Evolutionary conservation across 441 rosid genomes (phyloP).

Genomic region (Omphalea diandra): DNA sequence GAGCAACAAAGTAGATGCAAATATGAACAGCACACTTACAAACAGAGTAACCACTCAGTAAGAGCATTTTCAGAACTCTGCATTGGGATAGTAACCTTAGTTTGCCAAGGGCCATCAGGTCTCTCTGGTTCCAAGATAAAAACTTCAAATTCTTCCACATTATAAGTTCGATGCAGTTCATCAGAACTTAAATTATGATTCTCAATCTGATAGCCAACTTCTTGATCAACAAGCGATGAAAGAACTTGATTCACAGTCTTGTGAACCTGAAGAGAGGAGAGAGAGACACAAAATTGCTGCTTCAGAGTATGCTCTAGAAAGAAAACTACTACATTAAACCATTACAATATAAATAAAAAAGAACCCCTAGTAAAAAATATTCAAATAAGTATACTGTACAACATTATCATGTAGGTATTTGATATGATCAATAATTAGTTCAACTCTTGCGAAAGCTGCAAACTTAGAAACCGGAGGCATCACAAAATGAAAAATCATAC

Average conservation of each 20-base stretch:
- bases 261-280: slow-evolving; percentile 62
- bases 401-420: too few species aligned
- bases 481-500: too few species aligned
- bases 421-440: too few species aligned
- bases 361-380: too few species aligned
- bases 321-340: neutral
- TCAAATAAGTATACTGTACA: too few species aligned
- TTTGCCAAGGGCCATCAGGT: slow-evolving; percentile 94
- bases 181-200: slow-evolving; percentile 76
- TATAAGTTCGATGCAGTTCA: slow-evolving; percentile 76
- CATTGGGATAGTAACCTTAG: slow-evolving; percentile 94
- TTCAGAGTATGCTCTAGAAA: slow-evolving; percentile 18
- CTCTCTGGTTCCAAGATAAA: slow-evolving; percentile 88
- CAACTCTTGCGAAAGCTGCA: too few species aligned
- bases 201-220: slow-evolving; percentile 91
- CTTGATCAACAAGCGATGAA: slow-evolving; percentile 93
- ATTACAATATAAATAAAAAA: too few species aligned
- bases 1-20: slow-evolving; percentile 12
- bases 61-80: slow-evolving; percentile 95
- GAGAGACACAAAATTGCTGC: slow-evolving; percentile 23
- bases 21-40: slow-evolving; percentile 55
- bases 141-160: slow-evolving; percentile 89
- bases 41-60: slow-evolving; percentile 84
- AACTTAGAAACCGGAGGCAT: too few species aligned
- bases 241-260: slow-evolving; percentile 92